phyloP scores from a whole-genome alignment of 495 filamentous ascomycete species.

The Trichoderma reesei region DNA sequence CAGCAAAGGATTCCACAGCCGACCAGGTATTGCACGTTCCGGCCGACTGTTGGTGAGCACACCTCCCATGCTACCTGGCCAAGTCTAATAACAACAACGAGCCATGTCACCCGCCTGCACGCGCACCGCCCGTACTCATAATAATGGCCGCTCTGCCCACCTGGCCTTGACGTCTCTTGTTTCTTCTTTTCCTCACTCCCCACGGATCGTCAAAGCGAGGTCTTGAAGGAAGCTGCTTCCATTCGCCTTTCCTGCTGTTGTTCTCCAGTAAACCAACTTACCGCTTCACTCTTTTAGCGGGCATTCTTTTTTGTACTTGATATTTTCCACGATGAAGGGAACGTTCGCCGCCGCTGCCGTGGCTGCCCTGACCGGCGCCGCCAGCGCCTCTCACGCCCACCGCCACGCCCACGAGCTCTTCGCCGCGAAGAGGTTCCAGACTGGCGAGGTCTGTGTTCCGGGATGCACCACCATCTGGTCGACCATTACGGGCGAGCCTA shows the following conservation, averaged over 20 bases:
- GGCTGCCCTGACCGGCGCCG: constrained; percentile 55
- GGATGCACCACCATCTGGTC: constrained; percentile 59
- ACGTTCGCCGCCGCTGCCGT: constrained; percentile 53
- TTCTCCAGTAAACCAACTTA: constrained; percentile 43
- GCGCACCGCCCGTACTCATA: constrained; percentile 7
- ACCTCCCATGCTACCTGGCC: background rate
- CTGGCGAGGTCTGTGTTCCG: constrained; percentile 40
- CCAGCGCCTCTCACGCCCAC: constrained; percentile 48
- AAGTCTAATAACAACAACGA: constrained; percentile 4
- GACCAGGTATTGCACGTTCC: background rate
- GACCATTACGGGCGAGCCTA: constrained; percentile 49
- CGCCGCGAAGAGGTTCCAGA: constrained; percentile 29
- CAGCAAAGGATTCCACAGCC: constrained; percentile 3
- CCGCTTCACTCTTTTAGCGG: constrained; percentile 98
- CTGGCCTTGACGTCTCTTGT: constrained; percentile 26
- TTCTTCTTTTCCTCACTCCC: constrained; percentile 29
- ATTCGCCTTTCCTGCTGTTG: constrained; percentile 40
- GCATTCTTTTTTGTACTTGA: constrained; percentile 57
- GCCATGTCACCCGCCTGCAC: constrained; percentile 4
- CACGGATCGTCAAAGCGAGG: constrained; percentile 38
- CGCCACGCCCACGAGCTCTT: constrained; percentile 54
- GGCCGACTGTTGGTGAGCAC: background rate
- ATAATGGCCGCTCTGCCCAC: constrained; percentile 11
- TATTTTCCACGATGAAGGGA: constrained; percentile 51
- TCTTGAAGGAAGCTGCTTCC: constrained; percentile 40